Conservation (phyloP, 75 land plant species). For the Larix kaempferi region DNA sequence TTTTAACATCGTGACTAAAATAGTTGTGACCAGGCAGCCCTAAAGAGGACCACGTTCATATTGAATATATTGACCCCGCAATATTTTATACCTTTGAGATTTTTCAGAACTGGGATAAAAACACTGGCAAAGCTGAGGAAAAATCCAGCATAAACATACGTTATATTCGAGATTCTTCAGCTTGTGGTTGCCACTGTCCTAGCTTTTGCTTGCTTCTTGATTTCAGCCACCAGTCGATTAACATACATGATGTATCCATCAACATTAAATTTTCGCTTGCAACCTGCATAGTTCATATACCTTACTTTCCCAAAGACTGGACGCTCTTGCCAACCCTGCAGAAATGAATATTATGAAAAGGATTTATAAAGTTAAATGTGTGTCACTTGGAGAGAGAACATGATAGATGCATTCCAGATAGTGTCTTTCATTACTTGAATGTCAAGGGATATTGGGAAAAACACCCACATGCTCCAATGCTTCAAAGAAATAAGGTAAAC, state of each 20-base stretch:
- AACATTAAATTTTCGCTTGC: conserved; percentile 97
- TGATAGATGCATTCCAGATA: neutral
- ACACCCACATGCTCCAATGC: neutral
- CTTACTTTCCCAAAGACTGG: conserved; percentile 97
- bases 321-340: conserved; percentile 96
- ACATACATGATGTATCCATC: conserved; percentile 92
- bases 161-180: neutral
- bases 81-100: neutral
- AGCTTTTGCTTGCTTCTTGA: conserved; percentile 62
- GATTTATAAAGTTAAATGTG: conserved; percentile 3
- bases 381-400: neutral
- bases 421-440: neutral
- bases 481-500: neutral
- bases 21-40: neutral
- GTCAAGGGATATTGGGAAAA: neutral
- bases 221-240: conserved; percentile 51
- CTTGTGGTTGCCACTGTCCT: conserved; percentile 4
- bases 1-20: neutral
- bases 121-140: neutral
- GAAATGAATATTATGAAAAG: neutral
- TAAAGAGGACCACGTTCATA: neutral
- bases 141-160: neutral
- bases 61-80: neutral
- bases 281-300: conserved; percentile 97
- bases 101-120: neutral